Evolutionary conservation across 148 eudicot genomes (phyloP).

Genomic region (Pouteria glomerata): DNA sequence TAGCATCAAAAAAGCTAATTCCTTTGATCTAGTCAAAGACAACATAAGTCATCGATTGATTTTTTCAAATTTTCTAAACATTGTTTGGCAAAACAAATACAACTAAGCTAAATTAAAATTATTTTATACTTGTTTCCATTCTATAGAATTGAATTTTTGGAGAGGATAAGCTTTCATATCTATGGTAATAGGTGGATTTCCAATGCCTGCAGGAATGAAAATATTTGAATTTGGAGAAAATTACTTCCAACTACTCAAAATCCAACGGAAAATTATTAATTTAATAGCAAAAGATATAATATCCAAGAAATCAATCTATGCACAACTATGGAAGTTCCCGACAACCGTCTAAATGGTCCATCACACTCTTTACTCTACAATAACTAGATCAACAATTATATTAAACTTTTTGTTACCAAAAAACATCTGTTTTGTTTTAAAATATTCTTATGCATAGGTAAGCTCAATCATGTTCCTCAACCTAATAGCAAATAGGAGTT

Average conservation of each 20-base stretch:
- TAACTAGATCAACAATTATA: not conserved
- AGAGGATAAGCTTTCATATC: slow-evolving; percentile 95
- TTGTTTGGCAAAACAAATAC: too few species aligned
- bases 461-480: not conserved
- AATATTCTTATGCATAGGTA: not conserved
- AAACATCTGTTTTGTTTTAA: not conserved
- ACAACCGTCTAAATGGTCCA: slow-evolving; percentile 78
- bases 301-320: slow-evolving; percentile 51
- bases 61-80: too few species aligned
- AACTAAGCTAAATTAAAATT: not conserved
- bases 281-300: not conserved
- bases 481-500: not conserved
- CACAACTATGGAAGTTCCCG: slow-evolving; percentile 89
- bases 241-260: not conserved
- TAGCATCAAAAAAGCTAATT: too few species aligned
- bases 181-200: slow-evolving; percentile 92
- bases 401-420: not conserved
- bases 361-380: slow-evolving; percentile 85
- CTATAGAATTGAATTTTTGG: slow-evolving; percentile 71
- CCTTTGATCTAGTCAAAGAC: too few species aligned
- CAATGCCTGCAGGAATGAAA: slow-evolving; percentile 52
- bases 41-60: too few species aligned
- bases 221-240: not conserved
- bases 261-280: not conserved
- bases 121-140: slow-evolving; percentile 53